phyloP scores from a whole-genome alignment of 1,139 yeast species.

The Scheffersomyces segobiensis region DNA sequence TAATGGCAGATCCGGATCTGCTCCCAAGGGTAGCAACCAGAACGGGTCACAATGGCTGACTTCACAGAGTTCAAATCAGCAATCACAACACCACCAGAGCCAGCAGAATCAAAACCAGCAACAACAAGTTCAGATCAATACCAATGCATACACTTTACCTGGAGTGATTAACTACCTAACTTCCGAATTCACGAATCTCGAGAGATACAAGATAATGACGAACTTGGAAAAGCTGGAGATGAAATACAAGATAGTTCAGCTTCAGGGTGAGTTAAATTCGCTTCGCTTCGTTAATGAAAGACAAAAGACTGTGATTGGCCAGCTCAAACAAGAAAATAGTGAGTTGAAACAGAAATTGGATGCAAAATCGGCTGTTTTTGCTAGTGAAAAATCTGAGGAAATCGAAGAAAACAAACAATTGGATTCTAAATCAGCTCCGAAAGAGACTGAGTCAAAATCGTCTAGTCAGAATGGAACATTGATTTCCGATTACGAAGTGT shows the following conservation, averaged over 20 bases:
- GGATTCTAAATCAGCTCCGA: neutral
- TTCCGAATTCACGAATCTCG: conserved; percentile 59
- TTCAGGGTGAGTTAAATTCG: conserved; percentile 56
- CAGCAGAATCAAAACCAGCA: conserved; percentile 7
- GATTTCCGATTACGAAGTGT: neutral
- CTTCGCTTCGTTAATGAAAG: conserved; percentile 38
- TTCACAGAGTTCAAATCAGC: conserved; percentile 9
- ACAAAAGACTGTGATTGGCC: conserved; percentile 31
- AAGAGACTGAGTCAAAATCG: neutral
- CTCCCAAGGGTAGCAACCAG: conserved; percentile 4
- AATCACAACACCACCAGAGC: conserved; percentile 11
- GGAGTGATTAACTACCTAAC: conserved; percentile 67
- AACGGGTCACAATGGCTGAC: neutral
- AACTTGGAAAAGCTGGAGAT: conserved; percentile 58
- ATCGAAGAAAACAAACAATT: neutral
- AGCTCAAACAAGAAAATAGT: conserved; percentile 25
- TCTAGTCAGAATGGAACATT: neutral
- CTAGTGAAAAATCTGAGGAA: neutral
- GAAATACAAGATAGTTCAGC: conserved; percentile 53
- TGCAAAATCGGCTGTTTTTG: neutral
- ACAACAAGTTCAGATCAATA: conserved; percentile 12
- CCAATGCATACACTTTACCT: conserved; percentile 50
- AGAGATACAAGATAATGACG: conserved; percentile 55
- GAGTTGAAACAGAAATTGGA: neutral
- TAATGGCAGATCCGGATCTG: neutral